Percentiles rank a stretch among this genome's conserved stretches.
Conservation (phyloP, 768 basidiomycete species). For the Amanita exitialis region DNA sequence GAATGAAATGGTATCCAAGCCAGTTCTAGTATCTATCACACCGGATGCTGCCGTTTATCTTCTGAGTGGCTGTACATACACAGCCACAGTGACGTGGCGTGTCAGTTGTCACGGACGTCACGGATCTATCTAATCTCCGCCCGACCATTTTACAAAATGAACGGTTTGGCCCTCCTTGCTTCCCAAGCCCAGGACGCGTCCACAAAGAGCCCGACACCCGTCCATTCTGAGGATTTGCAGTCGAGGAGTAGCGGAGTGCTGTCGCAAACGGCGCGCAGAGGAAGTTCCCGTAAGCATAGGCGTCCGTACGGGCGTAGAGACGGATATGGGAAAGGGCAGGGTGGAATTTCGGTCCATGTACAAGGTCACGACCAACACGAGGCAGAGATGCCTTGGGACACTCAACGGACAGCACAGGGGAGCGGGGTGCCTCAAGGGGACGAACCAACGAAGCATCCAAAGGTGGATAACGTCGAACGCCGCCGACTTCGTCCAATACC, state of each 20-base stretch:
- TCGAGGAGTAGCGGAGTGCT: not conserved
- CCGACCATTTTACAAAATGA: not conserved
- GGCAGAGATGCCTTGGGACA: not conserved
- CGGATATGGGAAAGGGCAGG: too few species aligned
- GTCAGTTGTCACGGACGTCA: too few species aligned
- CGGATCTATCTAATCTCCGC: too few species aligned
- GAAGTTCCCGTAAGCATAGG: not conserved
- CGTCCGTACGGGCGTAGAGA: not conserved
- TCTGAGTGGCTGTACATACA: too few species aligned
- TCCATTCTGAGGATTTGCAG: conserved; percentile 4
- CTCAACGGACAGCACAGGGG: not conserved
- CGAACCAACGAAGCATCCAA: too few species aligned
- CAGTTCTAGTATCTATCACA: too few species aligned
- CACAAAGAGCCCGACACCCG: not conserved
- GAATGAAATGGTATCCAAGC: too few species aligned
- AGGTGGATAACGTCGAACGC: not conserved
- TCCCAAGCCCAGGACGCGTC: not conserved
- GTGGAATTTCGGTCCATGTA: not conserved
- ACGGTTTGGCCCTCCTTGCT: not conserved
- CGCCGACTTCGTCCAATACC: not conserved
- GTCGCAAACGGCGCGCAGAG: not conserved
- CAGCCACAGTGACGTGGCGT: too few species aligned
- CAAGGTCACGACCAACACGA: not conserved
- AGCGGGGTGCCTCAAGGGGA: too few species aligned
- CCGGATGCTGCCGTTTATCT: too few species aligned